Evolutionary conservation across 768 basidiomycete species (phyloP).

Genomic region (Holtermannia corniformis): DNA sequence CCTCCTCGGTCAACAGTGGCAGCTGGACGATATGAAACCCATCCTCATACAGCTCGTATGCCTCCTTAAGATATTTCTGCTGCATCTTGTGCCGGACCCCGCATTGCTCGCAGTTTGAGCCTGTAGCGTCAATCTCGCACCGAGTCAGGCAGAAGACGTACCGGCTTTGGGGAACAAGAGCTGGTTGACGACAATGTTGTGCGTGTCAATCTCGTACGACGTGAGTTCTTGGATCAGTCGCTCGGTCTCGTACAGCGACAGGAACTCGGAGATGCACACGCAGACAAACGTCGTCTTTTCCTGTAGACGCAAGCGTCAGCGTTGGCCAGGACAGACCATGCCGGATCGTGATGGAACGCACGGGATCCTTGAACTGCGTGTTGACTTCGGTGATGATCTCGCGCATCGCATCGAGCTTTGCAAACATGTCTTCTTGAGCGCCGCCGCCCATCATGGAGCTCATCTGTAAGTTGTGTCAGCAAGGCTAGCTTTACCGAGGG

Average conservation of each 20-base stretch:
- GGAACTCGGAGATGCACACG: conserved; percentile 96
- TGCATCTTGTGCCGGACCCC: conserved; percentile 92
- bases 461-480: conserved; percentile 52
- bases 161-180: conserved; percentile 84
- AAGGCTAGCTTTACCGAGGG: background rate
- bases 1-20: conserved; percentile 91
- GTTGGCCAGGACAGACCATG: background rate
- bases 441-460: conserved; percentile 90
- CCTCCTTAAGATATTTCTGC: conserved; percentile 92
- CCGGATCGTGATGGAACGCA: conserved; percentile 43
- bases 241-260: conserved; percentile 97
- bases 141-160: conserved; percentile 44
- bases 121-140: conserved; percentile 43
- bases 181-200: conserved; percentile 98
- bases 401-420: conserved; percentile 93
- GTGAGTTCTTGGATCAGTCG: conserved; percentile 85
- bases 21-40: conserved; percentile 96
- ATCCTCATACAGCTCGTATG: conserved; percentile 93
- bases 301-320: conserved; percentile 44
- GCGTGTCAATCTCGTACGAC: conserved; percentile 76
- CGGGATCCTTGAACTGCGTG: conserved; percentile 97
- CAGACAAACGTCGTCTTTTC: conserved; percentile 99
- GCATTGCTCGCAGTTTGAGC: conserved; percentile 91
- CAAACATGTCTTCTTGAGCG: conserved; percentile 96
- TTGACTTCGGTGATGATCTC: conserved; percentile 97